A percentile compares a stretch with the other conserved stretches of the same genome.
Evolutionary conservation across 2,329 filamentous ascomycete species (phyloP).

Genomic region (Cryphonectria nitschkei): DNA sequence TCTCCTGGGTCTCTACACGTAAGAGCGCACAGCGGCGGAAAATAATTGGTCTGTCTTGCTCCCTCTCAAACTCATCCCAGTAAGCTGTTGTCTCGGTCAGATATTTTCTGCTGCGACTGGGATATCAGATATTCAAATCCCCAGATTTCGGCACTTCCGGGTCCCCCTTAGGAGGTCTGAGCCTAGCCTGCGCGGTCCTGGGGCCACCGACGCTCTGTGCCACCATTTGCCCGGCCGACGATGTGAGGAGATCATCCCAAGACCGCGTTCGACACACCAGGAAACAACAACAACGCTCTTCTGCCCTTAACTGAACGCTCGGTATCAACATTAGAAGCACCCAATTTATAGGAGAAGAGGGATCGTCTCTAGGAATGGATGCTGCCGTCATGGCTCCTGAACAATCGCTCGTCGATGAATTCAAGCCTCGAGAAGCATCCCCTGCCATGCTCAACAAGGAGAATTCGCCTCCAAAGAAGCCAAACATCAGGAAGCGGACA

Average conservation of each 20-base stretch:
- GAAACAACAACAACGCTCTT: neutral
- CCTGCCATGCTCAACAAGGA: conserved; percentile 43
- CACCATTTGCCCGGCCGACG: conserved; percentile 6
- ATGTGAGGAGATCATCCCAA: conserved; percentile 16
- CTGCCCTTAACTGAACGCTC: neutral
- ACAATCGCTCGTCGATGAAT: conserved; percentile 31
- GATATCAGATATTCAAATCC: neutral
- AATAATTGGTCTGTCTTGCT: conserved; percentile 32
- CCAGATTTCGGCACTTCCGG: conserved; percentile 10
- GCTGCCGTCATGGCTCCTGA: conserved; percentile 20
- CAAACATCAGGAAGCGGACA: conserved; percentile 68
- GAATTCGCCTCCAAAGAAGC: conserved; percentile 51
- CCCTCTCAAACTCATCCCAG: conserved; percentile 9
- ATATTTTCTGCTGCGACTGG: conserved; percentile 13
- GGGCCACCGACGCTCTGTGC: conserved; percentile 12
- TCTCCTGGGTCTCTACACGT: conserved; percentile 29
- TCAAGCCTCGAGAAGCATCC: conserved; percentile 39
- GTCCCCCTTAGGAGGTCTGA: neutral
- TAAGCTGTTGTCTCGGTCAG: conserved; percentile 26
- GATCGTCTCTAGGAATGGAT: conserved; percentile 11
- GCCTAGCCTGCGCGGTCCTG: conserved; percentile 10
- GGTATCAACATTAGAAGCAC: neutral
- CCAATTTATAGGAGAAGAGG: neutral
- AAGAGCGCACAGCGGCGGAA: conserved; percentile 32
- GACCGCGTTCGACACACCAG: conserved; percentile 1